These are phyloP conservation scores for Penicillium pancosmium DNA, from an alignment of 495 filamentous ascomycete genomes.

Conservation along the genomic window DNA sequence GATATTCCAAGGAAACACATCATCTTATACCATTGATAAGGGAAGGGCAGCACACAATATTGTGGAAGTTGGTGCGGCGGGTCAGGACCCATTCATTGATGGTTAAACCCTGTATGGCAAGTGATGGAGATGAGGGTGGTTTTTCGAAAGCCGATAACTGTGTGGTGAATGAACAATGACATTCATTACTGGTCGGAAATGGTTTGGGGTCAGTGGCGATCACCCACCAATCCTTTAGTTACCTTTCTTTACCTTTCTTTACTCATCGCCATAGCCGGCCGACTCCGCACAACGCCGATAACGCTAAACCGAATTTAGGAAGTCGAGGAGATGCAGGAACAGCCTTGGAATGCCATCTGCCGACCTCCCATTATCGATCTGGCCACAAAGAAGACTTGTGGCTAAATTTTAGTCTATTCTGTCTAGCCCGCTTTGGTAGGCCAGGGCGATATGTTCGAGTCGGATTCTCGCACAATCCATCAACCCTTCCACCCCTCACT, in stretches of 20 bases:
- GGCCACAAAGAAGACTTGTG: not conserved
- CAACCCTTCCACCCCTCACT: not conserved
- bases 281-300: constrained; percentile 7
- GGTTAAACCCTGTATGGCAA: constrained; percentile 3
- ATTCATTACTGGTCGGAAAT: not conserved
- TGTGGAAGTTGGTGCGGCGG: not conserved
- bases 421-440: constrained; percentile 2
- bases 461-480: not conserved
- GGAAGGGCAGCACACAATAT: not conserved
- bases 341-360: not conserved
- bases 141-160: not conserved
- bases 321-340: constrained; percentile 18
- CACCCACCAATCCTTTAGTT: not conserved
- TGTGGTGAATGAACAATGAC: not conserved
- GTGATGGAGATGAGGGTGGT: not conserved
- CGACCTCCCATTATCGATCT: not conserved
- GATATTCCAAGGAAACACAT: not conserved
- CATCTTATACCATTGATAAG: not conserved
- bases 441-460: constrained; percentile 1
- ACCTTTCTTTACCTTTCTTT: too few relatives aligned
- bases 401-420: not conserved
- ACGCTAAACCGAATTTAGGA: constrained; percentile 12
- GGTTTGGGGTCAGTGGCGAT: not conserved
- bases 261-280: not conserved
- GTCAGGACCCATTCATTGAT: not conserved